Base-by-base conservation (phyloP, 164 flowering plant species). In the Aristolochia fimbriata region DNA sequence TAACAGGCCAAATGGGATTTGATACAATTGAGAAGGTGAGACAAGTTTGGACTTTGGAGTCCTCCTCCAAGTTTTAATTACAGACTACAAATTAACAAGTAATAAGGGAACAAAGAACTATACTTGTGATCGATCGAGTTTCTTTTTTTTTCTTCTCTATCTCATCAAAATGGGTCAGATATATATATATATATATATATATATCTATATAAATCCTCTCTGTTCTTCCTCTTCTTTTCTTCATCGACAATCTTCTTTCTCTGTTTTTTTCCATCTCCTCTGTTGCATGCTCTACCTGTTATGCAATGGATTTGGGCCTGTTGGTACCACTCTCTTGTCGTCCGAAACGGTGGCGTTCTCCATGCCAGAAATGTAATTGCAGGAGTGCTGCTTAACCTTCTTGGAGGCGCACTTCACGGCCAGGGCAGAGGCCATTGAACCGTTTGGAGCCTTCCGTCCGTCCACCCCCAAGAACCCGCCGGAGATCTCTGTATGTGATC, bases 271-370 rank as follows among this genome's bases (percentile, higher is more conserved):
- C 3, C 23, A n/a, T 55, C 58, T 23, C 9, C 58, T 57, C 21
- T 20, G 64, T 47, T 27, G 51, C 50, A 49, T n/a, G 23, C 33
- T 16, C 62, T 68, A 72, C 58, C 69, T 68, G 67, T 72, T 72
- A 62, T 72, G 76, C 46, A 72, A 55, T 2, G 76, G 76, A 65
- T 72, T 72, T 54, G 76, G 72, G 63, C 76, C 76, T 19, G 72
- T 72, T 50, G 72, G 76, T 13, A 72, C 72, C 4, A 49, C 49
- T 65, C 76, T 55, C 30, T 72, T 68, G n/a, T 65, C 66, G 47
- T 65, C 76, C 5, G 64, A 47, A 55, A 68, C 46, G 14, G 43
- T 52, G 46, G 45, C 62, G 12, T 22, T 65, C n/a, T 57, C 50
- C 20, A 50, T 33, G 23, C 15, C 25, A 3, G 53, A 16, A 9